Evolutionary conservation across 192 early-diverging fungal genomes (phyloP), one percentile per base, ranked within the genome.

Genomic region (Coemansia sp.): DNA sequence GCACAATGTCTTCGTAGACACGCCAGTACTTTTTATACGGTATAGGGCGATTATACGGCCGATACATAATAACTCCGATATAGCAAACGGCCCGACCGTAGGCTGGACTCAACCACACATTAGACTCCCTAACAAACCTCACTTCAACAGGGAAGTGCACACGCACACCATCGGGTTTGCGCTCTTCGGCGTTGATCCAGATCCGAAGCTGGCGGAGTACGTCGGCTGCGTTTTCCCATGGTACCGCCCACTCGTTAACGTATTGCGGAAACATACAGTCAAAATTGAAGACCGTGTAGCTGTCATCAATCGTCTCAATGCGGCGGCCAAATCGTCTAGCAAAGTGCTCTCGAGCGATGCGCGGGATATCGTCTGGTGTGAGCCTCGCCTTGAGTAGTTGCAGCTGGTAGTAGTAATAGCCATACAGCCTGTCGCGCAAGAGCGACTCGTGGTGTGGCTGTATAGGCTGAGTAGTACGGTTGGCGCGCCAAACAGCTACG

Each of bases 181-280:
- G 62, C 46, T 43, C 71, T 33, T 82, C 77, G 7, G 75, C 64
- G 13, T 18, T 62, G 15, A 62, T 36, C 60, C 60, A 62, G 7
- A 1, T 10, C 18, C 60, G 33, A 5, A 62, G 60, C 7, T 62
- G 60, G 3, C 60, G 60, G 7, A 62, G 6, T 22, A 62, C 60
- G 20, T 36, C 36, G 4, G 60, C 60, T 2, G 60, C 60, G 5
- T 62, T 62, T 12, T 62, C 60, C 60, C 33, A 36, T 0, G 60
- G 38, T n/a, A 62, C 89, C 8, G 91, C 89, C 93, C 93, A 94
- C 74, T 94, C 93, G 59, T 89, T 91, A 27, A 90, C 89, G 55
- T 92, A 90, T 62, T 92, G 91, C 42, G 63, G 86, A 80, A 77
- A 91, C 29, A 92, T 71, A 44, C 91, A 92, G 70, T 92, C 90